These are phyloP conservation scores for Durotheca rogersii DNA, from an alignment of 495 filamentous ascomycete species.

Conservation along the genomic window DNA sequence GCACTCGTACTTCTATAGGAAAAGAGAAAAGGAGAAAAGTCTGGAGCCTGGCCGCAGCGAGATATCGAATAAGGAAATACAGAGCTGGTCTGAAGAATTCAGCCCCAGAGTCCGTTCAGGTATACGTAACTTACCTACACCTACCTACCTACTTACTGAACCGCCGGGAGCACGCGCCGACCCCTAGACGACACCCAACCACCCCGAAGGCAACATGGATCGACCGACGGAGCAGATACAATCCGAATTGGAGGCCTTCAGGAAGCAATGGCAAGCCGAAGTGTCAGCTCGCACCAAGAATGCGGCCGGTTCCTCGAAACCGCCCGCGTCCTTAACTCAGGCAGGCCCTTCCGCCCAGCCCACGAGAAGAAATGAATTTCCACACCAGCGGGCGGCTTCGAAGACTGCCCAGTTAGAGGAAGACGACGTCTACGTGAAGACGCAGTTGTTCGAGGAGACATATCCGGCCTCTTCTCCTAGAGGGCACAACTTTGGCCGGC, in stretches of 20 bases:
- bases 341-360: conserved; percentile 23
- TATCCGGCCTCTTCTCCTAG: conserved; percentile 11
- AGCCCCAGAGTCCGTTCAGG: too few relatives aligned
- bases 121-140: background rate
- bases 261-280: conserved; percentile 80
- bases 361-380: conserved; percentile 27
- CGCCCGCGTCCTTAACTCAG: conserved; percentile 8
- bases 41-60: too few relatives aligned
- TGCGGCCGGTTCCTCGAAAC: conserved; percentile 7
- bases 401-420: conserved; percentile 27
- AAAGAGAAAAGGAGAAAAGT: too few relatives aligned
- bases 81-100: too few relatives aligned
- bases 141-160: too few relatives aligned
- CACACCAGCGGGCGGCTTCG: conserved; percentile 21
- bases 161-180: too few relatives aligned
- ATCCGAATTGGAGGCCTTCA: conserved; percentile 77
- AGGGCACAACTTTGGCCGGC: conserved; percentile 20
- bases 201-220: conserved; percentile 18
- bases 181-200: background rate
- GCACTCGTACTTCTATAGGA: too few relatives aligned
- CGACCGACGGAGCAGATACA: conserved; percentile 43
- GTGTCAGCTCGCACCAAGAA: conserved; percentile 57
- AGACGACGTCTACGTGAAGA: conserved; percentile 45
- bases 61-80: too few relatives aligned
- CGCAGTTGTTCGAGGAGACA: conserved; percentile 41